phyloP scores from a whole-genome alignment of 257 asterid genomes.

The Knoxia roxburghii region DNA sequence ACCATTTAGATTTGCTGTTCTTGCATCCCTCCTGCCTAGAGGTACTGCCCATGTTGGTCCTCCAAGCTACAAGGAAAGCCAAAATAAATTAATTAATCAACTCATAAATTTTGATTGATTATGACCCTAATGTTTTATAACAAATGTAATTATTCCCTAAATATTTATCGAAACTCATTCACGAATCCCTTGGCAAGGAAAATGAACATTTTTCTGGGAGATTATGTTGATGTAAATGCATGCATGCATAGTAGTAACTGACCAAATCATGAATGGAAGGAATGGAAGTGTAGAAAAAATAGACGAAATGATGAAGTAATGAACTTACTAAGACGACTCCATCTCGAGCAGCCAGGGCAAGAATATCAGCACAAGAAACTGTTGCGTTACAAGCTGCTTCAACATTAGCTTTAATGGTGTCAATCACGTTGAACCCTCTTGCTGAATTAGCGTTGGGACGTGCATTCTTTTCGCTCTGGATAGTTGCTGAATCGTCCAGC shows the following conservation, averaged over 20 bases:
- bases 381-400: constrained; percentile 41
- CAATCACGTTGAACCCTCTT: constrained; percentile 42
- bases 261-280: too few relatives aligned
- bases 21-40: constrained; percentile 58
- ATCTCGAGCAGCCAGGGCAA: constrained; percentile 49
- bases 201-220: too few relatives aligned
- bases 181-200: too few relatives aligned
- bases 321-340: constrained; percentile 37
- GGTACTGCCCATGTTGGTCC: constrained; percentile 53
- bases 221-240: neutral
- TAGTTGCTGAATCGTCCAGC: constrained; percentile 34
- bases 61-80: constrained; percentile 33
- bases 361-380: constrained; percentile 47
- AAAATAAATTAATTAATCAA: too few relatives aligned
- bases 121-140: too few relatives aligned
- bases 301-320: neutral
- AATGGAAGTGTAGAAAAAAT: neutral
- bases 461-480: constrained; percentile 45
- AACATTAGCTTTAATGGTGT: constrained; percentile 39
- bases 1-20: constrained; percentile 40
- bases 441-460: constrained; percentile 34
- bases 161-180: too few relatives aligned
- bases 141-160: too few relatives aligned
- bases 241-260: neutral
- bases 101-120: too few relatives aligned